A percentile compares a stretch with the other conserved stretches of the same genome.
These are phyloP conservation scores for Claviceps digitariae DNA, from an alignment of 2,329 filamentous ascomycete genomes.

Conservation along the genomic window DNA sequence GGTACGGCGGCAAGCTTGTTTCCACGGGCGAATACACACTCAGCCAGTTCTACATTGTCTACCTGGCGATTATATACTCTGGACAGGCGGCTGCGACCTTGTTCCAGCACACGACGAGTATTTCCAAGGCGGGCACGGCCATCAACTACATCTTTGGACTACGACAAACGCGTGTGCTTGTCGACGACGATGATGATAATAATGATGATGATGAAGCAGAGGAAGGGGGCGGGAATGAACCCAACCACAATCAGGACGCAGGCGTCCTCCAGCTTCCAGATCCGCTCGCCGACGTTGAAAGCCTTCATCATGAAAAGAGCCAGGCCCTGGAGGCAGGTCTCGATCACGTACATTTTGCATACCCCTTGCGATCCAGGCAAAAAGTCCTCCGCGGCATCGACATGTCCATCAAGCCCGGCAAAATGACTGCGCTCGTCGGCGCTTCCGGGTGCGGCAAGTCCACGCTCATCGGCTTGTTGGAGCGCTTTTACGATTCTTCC, in stretches of 20 bases:
- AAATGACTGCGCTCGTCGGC: slow-evolving; percentile 4
- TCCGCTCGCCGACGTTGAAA: background rate
- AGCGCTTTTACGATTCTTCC: slow-evolving; percentile 13
- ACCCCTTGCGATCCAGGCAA: slow-evolving; percentile 29
- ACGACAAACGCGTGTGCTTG: slow-evolving; percentile 17
- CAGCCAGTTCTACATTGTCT: slow-evolving; percentile 35
- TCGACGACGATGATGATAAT: slow-evolving; percentile 16
- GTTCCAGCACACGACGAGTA: slow-evolving; percentile 35
- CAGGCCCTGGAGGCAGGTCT: slow-evolving; percentile 28
- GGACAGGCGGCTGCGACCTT: slow-evolving; percentile 24
- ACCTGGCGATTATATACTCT: slow-evolving; percentile 36
- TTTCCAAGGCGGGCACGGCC: slow-evolving; percentile 34
- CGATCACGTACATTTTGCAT: slow-evolving; percentile 41
- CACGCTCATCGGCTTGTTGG: slow-evolving; percentile 16
- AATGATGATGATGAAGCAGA: background rate
- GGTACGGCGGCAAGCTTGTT: slow-evolving; percentile 28
- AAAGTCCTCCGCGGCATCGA: slow-evolving; percentile 25
- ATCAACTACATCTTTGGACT: slow-evolving; percentile 36
- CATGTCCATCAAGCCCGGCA: slow-evolving; percentile 23
- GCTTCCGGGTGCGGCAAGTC: slow-evolving; percentile 13
- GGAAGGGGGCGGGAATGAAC: background rate
- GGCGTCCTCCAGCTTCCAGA: background rate
- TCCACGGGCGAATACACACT: slow-evolving; percentile 31
- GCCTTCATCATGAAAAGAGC: slow-evolving; percentile 10
- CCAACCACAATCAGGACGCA: slow-evolving; percentile 8